A percentile compares a stretch with the other conserved stretches of the same genome.
phyloP scores from a whole-genome alignment of 495 filamentous ascomycete species.

The Trichoderma reesei region DNA sequence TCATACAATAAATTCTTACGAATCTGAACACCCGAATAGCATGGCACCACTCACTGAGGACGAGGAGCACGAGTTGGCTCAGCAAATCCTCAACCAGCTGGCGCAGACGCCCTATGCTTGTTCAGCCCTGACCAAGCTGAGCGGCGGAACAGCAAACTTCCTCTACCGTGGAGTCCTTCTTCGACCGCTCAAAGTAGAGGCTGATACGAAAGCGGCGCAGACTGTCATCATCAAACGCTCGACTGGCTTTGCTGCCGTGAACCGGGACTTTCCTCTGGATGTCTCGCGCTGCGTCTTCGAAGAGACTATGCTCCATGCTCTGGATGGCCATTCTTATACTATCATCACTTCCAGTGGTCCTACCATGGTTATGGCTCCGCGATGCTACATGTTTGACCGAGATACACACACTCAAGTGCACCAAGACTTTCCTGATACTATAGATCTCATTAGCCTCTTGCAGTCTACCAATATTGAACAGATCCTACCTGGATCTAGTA shows the following conservation, averaged over 20 bases:
- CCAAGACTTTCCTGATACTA: conserved; percentile 34
- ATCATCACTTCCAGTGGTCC: conserved; percentile 1
- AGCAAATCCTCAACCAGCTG: conserved; percentile 10
- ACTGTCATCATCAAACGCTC: conserved; percentile 42
- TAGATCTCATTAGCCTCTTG: conserved; percentile 33
- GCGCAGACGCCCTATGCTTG: conserved; percentile 35
- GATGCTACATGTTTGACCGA: conserved; percentile 28
- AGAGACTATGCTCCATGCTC: conserved; percentile 13
- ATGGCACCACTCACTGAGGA: conserved; percentile 9
- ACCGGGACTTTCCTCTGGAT: conserved; percentile 33
- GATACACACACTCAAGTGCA: conserved; percentile 36
- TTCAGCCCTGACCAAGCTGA: conserved; percentile 31
- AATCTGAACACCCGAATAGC: not conserved
- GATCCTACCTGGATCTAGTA: conserved; percentile 11
- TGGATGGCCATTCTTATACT: not conserved
- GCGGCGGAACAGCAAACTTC: conserved; percentile 45
- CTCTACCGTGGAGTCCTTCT: conserved; percentile 36
- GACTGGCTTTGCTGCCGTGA: conserved; percentile 32
- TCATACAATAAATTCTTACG: too few relatives aligned
- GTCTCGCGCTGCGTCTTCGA: conserved; percentile 33
- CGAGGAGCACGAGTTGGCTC: conserved; percentile 2
- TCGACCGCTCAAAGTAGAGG: not conserved
- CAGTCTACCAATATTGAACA: conserved; percentile 14
- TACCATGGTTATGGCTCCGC: conserved; percentile 31
- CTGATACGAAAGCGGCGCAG: not conserved